These are phyloP conservation scores for Teratosphaeria zuluensis DNA, from an alignment of 2,329 filamentous ascomycete genomes.

Conservation along the genomic window DNA sequence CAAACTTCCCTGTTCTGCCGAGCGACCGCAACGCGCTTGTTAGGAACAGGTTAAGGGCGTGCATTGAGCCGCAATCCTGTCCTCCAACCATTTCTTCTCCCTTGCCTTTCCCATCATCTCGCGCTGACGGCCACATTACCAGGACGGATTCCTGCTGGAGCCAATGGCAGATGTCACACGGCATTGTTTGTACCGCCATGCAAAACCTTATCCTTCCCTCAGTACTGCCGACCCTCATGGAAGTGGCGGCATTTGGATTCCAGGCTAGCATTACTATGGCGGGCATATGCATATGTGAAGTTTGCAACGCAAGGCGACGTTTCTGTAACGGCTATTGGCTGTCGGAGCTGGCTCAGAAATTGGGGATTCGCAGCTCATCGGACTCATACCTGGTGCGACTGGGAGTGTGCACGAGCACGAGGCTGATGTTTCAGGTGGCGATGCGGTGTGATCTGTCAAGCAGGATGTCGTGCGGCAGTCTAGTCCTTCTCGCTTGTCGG, in stretches of 20 bases:
- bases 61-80: not conserved
- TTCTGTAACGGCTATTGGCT: not conserved
- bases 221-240: not conserved
- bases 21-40: not conserved
- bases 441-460: not conserved
- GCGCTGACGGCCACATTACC: not conserved
- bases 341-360: not conserved
- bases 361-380: not conserved
- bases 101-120: not conserved
- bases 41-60: constrained; percentile 1
- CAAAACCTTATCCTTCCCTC: not conserved
- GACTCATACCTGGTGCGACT: not conserved
- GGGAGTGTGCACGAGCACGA: not conserved
- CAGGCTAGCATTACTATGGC: not conserved
- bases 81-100: not conserved
- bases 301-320: constrained; percentile 2
- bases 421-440: not conserved
- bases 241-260: not conserved
- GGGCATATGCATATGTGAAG: not conserved
- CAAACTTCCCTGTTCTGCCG: not conserved
- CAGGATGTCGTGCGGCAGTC: not conserved
- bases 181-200: not conserved
- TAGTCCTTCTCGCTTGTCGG: not conserved
- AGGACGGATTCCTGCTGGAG: not conserved
- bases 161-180: not conserved